Percentiles rank a stretch among this genome's conserved stretches.
Evolutionary conservation across 1,284 basidiomycete species (phyloP).

Genomic region (Moesziomyces parantarcticus): DNA sequence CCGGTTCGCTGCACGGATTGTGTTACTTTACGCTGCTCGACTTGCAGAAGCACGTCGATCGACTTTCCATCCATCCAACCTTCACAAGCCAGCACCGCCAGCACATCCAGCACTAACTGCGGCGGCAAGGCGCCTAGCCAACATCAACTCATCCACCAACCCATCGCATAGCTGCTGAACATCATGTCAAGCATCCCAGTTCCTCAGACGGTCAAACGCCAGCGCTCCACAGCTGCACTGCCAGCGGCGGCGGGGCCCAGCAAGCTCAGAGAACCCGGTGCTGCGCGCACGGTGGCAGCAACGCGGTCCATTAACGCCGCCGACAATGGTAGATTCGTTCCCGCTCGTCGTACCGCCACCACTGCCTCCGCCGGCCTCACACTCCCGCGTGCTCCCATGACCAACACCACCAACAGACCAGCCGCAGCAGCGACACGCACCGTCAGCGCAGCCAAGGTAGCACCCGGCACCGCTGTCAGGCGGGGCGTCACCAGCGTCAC

Average conservation of each 20-base stretch:
- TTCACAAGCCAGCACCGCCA: too few species aligned
- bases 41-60: background rate
- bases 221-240: constrained; percentile 25
- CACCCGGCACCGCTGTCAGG: constrained; percentile 12
- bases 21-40: background rate
- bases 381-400: constrained; percentile 46
- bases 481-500: constrained; percentile 45
- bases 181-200: constrained; percentile 48
- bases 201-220: constrained; percentile 48
- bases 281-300: constrained; percentile 13
- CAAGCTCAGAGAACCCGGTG: constrained; percentile 34
- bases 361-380: constrained; percentile 30
- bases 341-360: constrained; percentile 30
- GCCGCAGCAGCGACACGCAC: constrained; percentile 27
- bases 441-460: constrained; percentile 22
- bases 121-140: too few species aligned
- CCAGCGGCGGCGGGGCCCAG: constrained; percentile 38
- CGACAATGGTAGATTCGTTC: constrained; percentile 33
- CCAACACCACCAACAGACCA: constrained; percentile 48
- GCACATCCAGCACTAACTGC: too few species aligned
- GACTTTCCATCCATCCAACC: background rate
- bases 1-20: background rate
- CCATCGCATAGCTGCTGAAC: background rate
- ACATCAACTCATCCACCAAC: background rate
- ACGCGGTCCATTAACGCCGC: constrained; percentile 29